Evolutionary conservation across 257 asterid species (phyloP), one percentile per base, ranked within the genome.

Genomic region (Przewalskia tangutica): DNA sequence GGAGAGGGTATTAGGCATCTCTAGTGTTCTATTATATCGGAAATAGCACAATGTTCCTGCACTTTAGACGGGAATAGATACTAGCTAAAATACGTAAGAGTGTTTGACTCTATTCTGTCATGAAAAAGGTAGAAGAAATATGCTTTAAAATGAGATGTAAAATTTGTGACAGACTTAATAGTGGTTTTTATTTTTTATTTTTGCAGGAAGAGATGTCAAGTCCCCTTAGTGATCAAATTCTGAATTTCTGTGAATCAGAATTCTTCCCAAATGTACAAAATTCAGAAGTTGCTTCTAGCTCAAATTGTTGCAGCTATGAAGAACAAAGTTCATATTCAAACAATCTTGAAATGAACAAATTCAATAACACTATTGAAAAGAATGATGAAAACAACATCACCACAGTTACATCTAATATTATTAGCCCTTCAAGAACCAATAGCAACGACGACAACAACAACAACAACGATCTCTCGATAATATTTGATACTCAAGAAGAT

Each of bases 171-270:
- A 46, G 1, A 46, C 40, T 73, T 46, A 7, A 20, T 6, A 1
- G 32, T 27, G 32, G 1, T 27, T 27, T 27, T 27, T 27, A 27
- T 27, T 27, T 27, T 27, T 0, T 27, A 0, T 1, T 27, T 70
- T 81, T 71, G 83, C 89, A 94, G 97, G 97, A 94, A 27, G 97
- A 93, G 82, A 91, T 94, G 54, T 79, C 91, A 65, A 94, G 92
- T 88, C 94, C 95, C 7, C 81, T 93, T 3, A 92, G 88, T 84
- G 95, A 92, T 73, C 97, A 93, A 81, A 82, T 94, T 2, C 82
- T 93, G 12, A 93, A 93, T 14, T 91, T 94, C 56, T 90, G 90
- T 55, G 97, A 93, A 60, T 91, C 97, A n/a, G 97, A 91, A 59
- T 82, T 91, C 54, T 92, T 92, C 58, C 89, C 88, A 3, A 94